These are phyloP conservation scores for Pythium myriotylum DNA, from an alignment of 352 stramenopile genomes.

Conservation along the genomic window DNA sequence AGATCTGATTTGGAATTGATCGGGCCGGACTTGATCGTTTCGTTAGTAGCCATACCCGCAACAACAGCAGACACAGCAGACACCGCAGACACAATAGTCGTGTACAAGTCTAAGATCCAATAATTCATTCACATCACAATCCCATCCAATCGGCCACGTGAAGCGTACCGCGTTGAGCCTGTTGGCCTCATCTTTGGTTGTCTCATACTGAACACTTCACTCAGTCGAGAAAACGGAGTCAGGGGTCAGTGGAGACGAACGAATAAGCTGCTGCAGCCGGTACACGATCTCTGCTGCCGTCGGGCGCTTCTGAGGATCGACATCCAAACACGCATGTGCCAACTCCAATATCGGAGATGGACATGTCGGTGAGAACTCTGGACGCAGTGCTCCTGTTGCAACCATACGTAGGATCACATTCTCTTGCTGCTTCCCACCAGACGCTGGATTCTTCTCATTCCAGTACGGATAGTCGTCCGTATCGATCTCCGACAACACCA, in stretches of 20 bases:
- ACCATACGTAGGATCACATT: constrained; percentile 22
- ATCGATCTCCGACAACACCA: constrained; percentile 18
- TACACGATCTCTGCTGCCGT: constrained; percentile 26
- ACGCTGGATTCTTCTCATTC: constrained; percentile 13
- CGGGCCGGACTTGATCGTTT: no score
- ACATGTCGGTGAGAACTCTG: constrained; percentile 20
- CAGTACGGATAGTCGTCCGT: constrained; percentile 21
- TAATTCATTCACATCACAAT: no score
- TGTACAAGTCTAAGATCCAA: no score
- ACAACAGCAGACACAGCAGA: no score
- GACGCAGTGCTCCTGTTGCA: constrained; percentile 17
- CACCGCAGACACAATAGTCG: no score
- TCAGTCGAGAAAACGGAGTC: constrained; percentile 1
- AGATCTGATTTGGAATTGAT: no score
- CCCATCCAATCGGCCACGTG: no score
- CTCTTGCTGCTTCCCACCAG: constrained; percentile 12
- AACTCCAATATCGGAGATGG: constrained; percentile 20
- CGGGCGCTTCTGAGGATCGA: constrained; percentile 27
- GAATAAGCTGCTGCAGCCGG: constrained; percentile 21
- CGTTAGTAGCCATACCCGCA: no score
- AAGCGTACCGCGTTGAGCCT: no score
- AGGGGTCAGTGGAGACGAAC: constrained; percentile 9
- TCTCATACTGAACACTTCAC: no score
- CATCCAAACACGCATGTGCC: constrained; percentile 19
- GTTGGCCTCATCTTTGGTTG: no score